Conservation (phyloP, 495 filamentous ascomycete genomes). For the Evansstolkia leycettana region DNA sequence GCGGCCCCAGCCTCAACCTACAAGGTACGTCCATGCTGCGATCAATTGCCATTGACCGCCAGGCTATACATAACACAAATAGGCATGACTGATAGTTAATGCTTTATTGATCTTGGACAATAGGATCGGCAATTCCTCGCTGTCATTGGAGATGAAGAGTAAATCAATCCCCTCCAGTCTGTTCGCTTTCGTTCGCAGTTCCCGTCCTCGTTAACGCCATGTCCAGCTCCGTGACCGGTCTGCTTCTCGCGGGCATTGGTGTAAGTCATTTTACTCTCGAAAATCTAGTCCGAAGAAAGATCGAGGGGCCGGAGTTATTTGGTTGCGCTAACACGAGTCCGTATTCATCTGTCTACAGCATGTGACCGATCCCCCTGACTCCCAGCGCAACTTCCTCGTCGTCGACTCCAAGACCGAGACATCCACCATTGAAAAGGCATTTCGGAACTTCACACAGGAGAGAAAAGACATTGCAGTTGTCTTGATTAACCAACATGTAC, state of each 20-base stretch:
- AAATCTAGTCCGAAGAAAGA: neutral
- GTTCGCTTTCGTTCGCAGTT: neutral
- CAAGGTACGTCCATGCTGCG: constrained; percentile 21
- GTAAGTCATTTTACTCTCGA: constrained; percentile 40
- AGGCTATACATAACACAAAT: neutral
- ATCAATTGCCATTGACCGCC: constrained; percentile 1
- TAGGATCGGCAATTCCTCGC: constrained; percentile 91
- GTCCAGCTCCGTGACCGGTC: constrained; percentile 84
- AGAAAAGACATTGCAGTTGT: constrained; percentile 94
- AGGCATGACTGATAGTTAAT: too few relatives aligned
- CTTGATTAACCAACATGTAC: constrained; percentile 94
- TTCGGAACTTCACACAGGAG: constrained; percentile 75
- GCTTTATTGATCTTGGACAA: constrained; percentile 7
- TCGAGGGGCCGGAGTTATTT: constrained; percentile 1
- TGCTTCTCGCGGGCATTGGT: constrained; percentile 89
- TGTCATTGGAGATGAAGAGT: constrained; percentile 95
- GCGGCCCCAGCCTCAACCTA: constrained; percentile 23
- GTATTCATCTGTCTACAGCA: constrained; percentile 34
- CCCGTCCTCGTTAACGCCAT: neutral
- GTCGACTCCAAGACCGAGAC: constrained; percentile 88
- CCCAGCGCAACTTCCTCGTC: constrained; percentile 93
- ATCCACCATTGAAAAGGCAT: constrained; percentile 78
- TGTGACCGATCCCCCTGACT: constrained; percentile 66
- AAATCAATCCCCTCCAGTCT: constrained; percentile 3
- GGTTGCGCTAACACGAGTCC: too few relatives aligned